A percentile compares a stretch with the other conserved stretches of the same genome.
Conservation (phyloP, 83 land plant genomes). For the Diphasiastrum complanatum region DNA sequence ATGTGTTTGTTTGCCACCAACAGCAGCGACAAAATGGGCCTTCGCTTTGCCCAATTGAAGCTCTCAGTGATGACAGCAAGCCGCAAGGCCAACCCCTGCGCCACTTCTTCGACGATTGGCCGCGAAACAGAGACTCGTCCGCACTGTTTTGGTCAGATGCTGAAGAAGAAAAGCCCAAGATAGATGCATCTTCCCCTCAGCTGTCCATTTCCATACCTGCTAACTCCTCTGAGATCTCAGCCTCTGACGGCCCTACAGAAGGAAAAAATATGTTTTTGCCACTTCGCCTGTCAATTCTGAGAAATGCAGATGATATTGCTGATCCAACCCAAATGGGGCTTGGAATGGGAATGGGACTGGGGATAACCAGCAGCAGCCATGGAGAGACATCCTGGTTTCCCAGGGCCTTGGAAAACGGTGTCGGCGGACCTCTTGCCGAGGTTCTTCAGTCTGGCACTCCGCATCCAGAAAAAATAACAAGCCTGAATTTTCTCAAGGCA, state of each 20-base stretch:
- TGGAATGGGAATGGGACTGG: slow-evolving; percentile 22
- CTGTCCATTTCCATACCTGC: slow-evolving; percentile 57
- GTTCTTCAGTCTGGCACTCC: slow-evolving; percentile 34
- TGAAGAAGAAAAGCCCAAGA: slow-evolving; percentile 23
- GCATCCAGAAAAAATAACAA: too few species aligned
- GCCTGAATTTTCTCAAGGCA: too few species aligned
- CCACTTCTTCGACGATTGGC: slow-evolving; percentile 58
- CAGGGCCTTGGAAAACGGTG: slow-evolving; percentile 49
- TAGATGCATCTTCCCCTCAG: slow-evolving; percentile 27
- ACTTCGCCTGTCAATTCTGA: slow-evolving; percentile 30
- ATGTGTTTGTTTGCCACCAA: too few species aligned
- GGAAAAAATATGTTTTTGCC: slow-evolving; percentile 47
- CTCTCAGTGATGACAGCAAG: slow-evolving; percentile 12
- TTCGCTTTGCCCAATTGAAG: slow-evolving; percentile 10
- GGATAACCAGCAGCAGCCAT: slow-evolving; percentile 13
- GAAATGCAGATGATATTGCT: slow-evolving; percentile 15
- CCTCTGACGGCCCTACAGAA: slow-evolving; percentile 20
- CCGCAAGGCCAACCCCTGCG: slow-evolving; percentile 31
- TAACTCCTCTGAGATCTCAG: slow-evolving; percentile 38
- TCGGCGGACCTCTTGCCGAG: slow-evolving; percentile 78
- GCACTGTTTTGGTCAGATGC: slow-evolving; percentile 39
- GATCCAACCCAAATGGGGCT: slow-evolving; percentile 31
- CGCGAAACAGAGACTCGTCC: slow-evolving; percentile 26
- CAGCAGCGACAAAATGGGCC: slow-evolving; percentile 14
- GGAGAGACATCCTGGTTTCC: slow-evolving; percentile 33